Percentiles rank a stretch among this genome's conserved stretches.
Evolutionary conservation across 306 rosid genomes (phyloP).

Genomic region (Glycine tomentella): DNA sequence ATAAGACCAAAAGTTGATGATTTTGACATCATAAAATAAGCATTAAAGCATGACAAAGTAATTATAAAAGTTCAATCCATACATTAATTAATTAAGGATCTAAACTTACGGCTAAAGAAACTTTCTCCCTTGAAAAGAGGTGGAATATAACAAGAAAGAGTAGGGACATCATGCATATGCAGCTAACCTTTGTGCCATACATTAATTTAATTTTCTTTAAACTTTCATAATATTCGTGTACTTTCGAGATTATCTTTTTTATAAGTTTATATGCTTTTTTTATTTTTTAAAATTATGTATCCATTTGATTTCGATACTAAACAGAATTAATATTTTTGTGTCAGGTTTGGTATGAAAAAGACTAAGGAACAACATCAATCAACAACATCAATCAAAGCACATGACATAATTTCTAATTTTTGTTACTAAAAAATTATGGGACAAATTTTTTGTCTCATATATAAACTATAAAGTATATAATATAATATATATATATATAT

Average conservation of each 20-base stretch:
- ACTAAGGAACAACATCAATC: too few relatives aligned
- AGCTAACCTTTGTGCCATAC: neutral
- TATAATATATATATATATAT: too few relatives aligned
- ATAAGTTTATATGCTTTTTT: too few relatives aligned
- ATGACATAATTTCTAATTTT: too few relatives aligned
- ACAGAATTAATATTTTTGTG: too few relatives aligned
- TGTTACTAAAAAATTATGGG: too few relatives aligned
- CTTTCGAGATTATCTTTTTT: neutral
- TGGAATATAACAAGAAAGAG: neutral
- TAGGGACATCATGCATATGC: neutral
- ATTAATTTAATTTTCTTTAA: conserved; percentile 6
- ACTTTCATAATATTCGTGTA: conserved; percentile 1
- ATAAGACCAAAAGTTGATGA: conserved; percentile 27
- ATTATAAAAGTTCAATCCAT: neutral
- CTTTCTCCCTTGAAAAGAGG: conserved; percentile 6
- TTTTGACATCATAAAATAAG: conserved; percentile 36
- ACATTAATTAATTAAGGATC: neutral
- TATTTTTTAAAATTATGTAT: too few relatives aligned
- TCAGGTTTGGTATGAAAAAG: too few relatives aligned
- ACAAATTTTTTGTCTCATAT: too few relatives aligned
- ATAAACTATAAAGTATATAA: too few relatives aligned
- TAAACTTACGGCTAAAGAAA: conserved; percentile 23
- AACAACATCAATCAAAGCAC: too few relatives aligned
- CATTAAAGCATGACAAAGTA: neutral
- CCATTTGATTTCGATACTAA: too few relatives aligned